Evolutionary conservation across 306 rosid genomes (phyloP).

Genomic region (Calophaca sinica): DNA sequence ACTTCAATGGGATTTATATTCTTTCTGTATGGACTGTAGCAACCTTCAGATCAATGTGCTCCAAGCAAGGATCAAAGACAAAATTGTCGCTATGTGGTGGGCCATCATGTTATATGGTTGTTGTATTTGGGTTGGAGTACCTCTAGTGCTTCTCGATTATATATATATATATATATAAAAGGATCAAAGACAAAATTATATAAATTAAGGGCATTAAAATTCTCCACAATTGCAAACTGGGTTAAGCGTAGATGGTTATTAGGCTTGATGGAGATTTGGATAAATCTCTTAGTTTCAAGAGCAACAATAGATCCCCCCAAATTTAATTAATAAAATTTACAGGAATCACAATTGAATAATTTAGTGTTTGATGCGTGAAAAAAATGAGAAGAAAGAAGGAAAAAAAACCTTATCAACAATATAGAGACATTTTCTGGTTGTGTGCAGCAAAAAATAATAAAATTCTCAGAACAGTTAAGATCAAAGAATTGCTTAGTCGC

Average conservation of each 20-base stretch:
- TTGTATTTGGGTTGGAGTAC: too few species aligned
- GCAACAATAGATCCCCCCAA: background rate
- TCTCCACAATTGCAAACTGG: too few species aligned
- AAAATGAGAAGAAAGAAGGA: background rate
- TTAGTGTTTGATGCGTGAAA: background rate
- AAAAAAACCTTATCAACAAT: slow-evolving; percentile 17
- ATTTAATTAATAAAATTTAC: background rate
- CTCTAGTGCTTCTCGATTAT: too few species aligned
- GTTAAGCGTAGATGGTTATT: too few species aligned
- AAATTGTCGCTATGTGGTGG: too few species aligned
- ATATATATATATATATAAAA: too few species aligned
- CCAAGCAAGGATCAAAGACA: too few species aligned
- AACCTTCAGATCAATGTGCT: too few species aligned
- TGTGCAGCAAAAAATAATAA: background rate
- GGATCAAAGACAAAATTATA: background rate
- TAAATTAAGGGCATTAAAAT: background rate
- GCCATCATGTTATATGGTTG: too few species aligned
- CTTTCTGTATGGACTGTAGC: too few species aligned
- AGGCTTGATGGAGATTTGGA: background rate
- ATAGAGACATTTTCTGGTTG: background rate
- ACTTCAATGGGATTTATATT: too few species aligned
- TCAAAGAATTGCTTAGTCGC: slow-evolving; percentile 9
- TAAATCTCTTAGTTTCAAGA: background rate
- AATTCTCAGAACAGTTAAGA: slow-evolving; percentile 23
- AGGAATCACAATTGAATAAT: slow-evolving; percentile 22